These are phyloP conservation scores for Globisporangium ultimum DNA, from an alignment of 352 stramenopile species.

Conservation along the genomic window DNA sequence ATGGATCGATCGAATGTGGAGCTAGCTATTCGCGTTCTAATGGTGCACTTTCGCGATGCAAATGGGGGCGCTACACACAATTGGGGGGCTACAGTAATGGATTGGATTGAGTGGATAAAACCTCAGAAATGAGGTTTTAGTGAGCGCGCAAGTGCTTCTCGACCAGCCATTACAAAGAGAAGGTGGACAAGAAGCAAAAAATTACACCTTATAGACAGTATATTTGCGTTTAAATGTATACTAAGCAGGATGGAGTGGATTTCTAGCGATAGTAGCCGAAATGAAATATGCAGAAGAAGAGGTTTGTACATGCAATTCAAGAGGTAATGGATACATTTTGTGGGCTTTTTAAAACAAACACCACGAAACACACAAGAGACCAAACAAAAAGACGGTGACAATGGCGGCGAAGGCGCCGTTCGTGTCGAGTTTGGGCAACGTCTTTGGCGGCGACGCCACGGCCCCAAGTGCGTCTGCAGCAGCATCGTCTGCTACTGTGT, in stretches of 20 bases:
- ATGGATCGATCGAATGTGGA: background rate
- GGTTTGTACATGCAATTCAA: background rate
- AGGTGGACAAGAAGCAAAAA: background rate
- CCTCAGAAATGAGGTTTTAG: background rate
- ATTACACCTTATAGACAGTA: background rate
- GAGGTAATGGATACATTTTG: background rate
- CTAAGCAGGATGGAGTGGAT: too few relatives aligned
- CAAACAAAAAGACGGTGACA: background rate
- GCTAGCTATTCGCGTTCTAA: background rate
- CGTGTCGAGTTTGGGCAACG: constrained; percentile 39
- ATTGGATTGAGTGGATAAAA: background rate
- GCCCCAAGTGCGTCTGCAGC: constrained; percentile 3
- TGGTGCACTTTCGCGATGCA: too few relatives aligned
- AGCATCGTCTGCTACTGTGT: background rate
- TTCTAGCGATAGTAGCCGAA: too few relatives aligned
- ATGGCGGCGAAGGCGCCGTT: constrained; percentile 25
- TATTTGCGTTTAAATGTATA: too few relatives aligned
- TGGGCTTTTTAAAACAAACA: background rate
- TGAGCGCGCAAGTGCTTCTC: background rate
- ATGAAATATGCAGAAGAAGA: background rate
- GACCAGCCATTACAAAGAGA: constrained; percentile 8
- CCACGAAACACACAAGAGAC: background rate
- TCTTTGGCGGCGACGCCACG: constrained; percentile 11
- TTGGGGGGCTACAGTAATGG: too few relatives aligned
- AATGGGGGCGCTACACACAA: too few relatives aligned